Percentiles rank a stretch among this genome's conserved stretches.
These are phyloP conservation scores for Trichoderma gamsii DNA, from an alignment of 495 filamentous ascomycete species.

Conservation along the genomic window DNA sequence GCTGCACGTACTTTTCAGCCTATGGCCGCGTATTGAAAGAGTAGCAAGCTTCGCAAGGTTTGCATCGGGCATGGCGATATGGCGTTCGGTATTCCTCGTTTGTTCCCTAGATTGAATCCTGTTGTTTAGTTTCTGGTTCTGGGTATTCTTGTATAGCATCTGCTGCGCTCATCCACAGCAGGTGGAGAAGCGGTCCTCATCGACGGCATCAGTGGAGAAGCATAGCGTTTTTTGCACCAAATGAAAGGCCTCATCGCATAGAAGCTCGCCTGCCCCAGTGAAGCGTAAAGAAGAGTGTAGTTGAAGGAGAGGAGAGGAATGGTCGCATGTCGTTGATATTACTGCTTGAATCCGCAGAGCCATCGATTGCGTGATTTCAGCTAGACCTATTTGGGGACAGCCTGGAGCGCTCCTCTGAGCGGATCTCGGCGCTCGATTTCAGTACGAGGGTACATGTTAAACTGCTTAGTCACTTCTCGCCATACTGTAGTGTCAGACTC, in stretches of 20 bases:
- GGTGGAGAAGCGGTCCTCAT: neutral
- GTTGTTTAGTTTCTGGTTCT: neutral
- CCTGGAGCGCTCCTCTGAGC: neutral
- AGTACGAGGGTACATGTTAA: neutral
- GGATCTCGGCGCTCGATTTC: neutral
- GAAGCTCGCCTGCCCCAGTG: neutral
- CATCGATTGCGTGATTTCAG: slow-evolving; percentile 12
- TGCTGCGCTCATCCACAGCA: neutral
- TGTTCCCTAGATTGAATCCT: neutral
- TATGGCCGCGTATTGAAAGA: slow-evolving; percentile 40
- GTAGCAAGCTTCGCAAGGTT: slow-evolving; percentile 16
- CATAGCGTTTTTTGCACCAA: neutral
- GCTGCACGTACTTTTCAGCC: slow-evolving; percentile 57
- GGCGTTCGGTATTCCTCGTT: neutral
- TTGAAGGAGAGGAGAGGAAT: neutral
- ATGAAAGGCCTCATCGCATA: slow-evolving; percentile 1
- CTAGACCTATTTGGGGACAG: slow-evolving; percentile 10
- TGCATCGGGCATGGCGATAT: neutral
- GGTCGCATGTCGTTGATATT: slow-evolving; percentile 11
- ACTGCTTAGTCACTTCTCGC: neutral
- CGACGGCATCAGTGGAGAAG: neutral
- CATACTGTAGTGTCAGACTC: no score
- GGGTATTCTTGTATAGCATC: slow-evolving; percentile 9
- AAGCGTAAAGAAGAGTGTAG: neutral
- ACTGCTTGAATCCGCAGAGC: neutral